Conservation (phyloP, 306 rosid species). For the Nissolia schottii region DNA sequence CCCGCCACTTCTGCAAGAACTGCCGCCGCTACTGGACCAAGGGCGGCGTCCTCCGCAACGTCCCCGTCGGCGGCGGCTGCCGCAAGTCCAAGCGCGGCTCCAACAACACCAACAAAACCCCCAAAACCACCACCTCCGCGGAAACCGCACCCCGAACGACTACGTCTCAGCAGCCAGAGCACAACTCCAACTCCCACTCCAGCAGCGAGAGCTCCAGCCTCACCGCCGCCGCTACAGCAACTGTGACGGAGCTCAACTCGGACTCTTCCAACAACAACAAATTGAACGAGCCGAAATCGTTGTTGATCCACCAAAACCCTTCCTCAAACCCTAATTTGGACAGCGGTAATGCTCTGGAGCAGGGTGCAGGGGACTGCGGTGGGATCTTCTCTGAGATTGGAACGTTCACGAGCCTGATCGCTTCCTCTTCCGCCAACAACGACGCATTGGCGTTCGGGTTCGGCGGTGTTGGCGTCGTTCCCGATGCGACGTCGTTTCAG, state of each 20-base stretch:
- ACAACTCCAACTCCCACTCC: conserved; percentile 64
- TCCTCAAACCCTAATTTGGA: conserved; percentile 29
- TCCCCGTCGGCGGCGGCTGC: conserved; percentile 94
- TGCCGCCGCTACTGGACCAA: conserved; percentile 99
- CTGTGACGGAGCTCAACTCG: conserved; percentile 38
- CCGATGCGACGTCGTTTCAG: conserved; percentile 54
- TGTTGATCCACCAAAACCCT: neutral
- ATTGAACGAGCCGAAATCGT: conserved; percentile 37
- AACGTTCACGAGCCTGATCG: conserved; percentile 58
- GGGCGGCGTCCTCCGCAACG: conserved; percentile 99
- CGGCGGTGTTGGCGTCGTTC: conserved; percentile 19
- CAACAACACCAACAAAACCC: conserved; percentile 26
- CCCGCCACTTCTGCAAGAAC: conserved; percentile 94
- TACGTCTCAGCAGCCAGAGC: conserved; percentile 20
- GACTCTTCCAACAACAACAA: conserved; percentile 30
- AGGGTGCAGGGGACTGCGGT: conserved; percentile 40
- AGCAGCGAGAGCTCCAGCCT: conserved; percentile 94
- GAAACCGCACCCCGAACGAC: neutral
- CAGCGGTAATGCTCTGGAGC: conserved; percentile 19
- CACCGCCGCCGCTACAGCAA: conserved; percentile 52
- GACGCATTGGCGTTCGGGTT: conserved; percentile 54
- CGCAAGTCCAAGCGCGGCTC: conserved; percentile 92
- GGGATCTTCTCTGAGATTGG: conserved; percentile 81
- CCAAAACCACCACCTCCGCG: conserved; percentile 23
- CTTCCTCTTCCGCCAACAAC: conserved; percentile 35